Conservation (phyloP, 306 rosid species). For the Acacia melanoxylon region DNA sequence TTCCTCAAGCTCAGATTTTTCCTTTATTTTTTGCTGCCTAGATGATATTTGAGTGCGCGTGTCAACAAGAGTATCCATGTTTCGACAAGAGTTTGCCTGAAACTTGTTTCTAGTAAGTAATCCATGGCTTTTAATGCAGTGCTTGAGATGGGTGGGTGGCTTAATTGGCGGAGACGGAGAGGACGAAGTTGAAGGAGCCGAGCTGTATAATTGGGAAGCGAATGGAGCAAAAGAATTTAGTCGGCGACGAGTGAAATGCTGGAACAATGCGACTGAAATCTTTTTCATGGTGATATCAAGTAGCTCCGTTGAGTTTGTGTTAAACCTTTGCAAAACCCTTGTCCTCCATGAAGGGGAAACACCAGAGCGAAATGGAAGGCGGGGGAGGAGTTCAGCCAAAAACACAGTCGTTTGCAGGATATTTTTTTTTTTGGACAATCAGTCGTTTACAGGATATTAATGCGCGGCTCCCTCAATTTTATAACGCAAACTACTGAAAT, state of each 20-base stretch:
- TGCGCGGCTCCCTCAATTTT: neutral
- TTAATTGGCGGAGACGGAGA: slow-evolving; percentile 32
- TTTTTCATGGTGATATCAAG: slow-evolving; percentile 53
- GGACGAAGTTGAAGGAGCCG: slow-evolving; percentile 28
- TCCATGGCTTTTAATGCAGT: slow-evolving; percentile 42
- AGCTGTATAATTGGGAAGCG: slow-evolving; percentile 34
- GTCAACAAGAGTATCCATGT: slow-evolving; percentile 54
- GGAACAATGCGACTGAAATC: slow-evolving; percentile 46
- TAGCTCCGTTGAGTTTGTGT: neutral
- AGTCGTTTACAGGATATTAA: neutral
- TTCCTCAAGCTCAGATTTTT: slow-evolving; percentile 71
- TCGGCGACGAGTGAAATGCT: slow-evolving; percentile 48
- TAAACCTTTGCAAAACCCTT: slow-evolving; percentile 64
- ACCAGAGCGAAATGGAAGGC: neutral
- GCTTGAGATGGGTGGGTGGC: slow-evolving; percentile 39
- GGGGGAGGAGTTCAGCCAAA: neutral
- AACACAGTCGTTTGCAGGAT: neutral
- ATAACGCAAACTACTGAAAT: too few species aligned
- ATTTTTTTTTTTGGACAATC: neutral
- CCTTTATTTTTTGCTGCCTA: slow-evolving; percentile 63
- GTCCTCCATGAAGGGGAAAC: neutral
- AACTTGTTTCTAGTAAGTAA: slow-evolving; percentile 40
- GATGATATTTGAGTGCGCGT: slow-evolving; percentile 52
- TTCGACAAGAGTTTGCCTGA: slow-evolving; percentile 50
- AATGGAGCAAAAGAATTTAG: slow-evolving; percentile 26